Conservation (phyloP, 2,329 filamentous ascomycete species). For the Talaromyces sp. region DNA sequence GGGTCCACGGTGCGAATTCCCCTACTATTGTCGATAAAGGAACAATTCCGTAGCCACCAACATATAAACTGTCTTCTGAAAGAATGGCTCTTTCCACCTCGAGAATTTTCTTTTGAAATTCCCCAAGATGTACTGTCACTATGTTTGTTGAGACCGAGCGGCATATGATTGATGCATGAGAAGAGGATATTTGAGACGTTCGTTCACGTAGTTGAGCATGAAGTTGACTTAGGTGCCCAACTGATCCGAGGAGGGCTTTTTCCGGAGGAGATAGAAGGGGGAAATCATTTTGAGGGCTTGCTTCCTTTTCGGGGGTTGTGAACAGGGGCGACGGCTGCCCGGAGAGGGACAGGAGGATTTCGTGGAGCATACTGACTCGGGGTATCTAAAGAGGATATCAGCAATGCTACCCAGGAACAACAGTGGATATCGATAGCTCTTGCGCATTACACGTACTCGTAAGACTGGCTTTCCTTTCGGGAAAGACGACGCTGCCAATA, state of each 20-base stretch:
- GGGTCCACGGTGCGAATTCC: slow-evolving; percentile 85
- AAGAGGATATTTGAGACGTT: slow-evolving; percentile 66
- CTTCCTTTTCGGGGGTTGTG: slow-evolving; percentile 50
- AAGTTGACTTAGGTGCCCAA: slow-evolving; percentile 75
- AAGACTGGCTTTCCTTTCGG: slow-evolving; percentile 25
- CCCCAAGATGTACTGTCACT: slow-evolving; percentile 70
- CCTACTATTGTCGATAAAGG: slow-evolving; percentile 81
- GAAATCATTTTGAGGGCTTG: slow-evolving; percentile 54
- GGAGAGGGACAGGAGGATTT: slow-evolving; percentile 94
- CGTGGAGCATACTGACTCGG: slow-evolving; percentile 78
- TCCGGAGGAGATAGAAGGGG: slow-evolving; percentile 73
- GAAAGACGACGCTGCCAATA: slow-evolving; percentile 43
- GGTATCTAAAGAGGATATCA: slow-evolving; percentile 17
- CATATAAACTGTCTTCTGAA: slow-evolving; percentile 72
- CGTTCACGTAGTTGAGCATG: slow-evolving; percentile 72
- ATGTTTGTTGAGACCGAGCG: slow-evolving; percentile 83
- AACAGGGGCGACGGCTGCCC: slow-evolving; percentile 91
- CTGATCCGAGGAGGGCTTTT: slow-evolving; percentile 74
- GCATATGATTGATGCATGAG: slow-evolving; percentile 80
- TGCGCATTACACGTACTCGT: slow-evolving; percentile 24
- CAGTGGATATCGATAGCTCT: neutral
- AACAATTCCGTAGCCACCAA: slow-evolving; percentile 92
- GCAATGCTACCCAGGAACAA: neutral
- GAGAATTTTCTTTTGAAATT: slow-evolving; percentile 81
- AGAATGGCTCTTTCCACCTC: slow-evolving; percentile 81